These are phyloP conservation scores for Hyphopichia homilentoma DNA, from an alignment of 805 yeast species.

Conservation along the genomic window DNA sequence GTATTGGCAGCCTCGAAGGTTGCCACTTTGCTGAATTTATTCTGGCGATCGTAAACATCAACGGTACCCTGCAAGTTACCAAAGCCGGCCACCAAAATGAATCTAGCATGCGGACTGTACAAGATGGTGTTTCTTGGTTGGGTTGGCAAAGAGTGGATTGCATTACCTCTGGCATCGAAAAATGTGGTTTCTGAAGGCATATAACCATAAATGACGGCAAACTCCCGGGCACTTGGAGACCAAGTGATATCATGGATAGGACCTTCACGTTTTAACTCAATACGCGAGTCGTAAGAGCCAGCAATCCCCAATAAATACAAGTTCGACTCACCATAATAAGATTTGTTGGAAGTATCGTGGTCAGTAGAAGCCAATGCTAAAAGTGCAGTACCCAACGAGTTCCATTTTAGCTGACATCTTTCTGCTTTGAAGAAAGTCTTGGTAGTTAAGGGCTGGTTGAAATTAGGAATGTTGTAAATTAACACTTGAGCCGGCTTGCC, in stretches of 20 bases:
- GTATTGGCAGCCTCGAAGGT: conserved; percentile 91
- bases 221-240: conserved; percentile 95
- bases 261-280: conserved; percentile 84
- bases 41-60: conserved; percentile 89
- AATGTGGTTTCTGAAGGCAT: conserved; percentile 97
- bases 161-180: conserved; percentile 90
- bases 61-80: conserved; percentile 97
- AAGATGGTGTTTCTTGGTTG: conserved; percentile 86
- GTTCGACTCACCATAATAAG: conserved; percentile 95
- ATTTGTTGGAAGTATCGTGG: conserved; percentile 89
- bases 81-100: conserved; percentile 91
- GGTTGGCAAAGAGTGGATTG: conserved; percentile 76
- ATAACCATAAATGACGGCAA: conserved; percentile 94
- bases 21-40: conserved; percentile 73
- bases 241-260: conserved; percentile 97
- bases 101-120: conserved; percentile 92
- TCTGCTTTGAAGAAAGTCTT: conserved; percentile 96
- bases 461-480: conserved; percentile 76
- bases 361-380: conserved; percentile 93
- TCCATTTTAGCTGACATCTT: conserved; percentile 89
- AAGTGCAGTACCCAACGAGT: conserved; percentile 87
- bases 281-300: conserved; percentile 86
- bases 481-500: conserved; percentile 90
- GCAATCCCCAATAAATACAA: conserved; percentile 87
- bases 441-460: conserved; percentile 72